Evolutionary conservation across 2,329 filamentous ascomycete genomes (phyloP), one percentile per base, ranked within the genome.

Genomic region (Colletotrichum lentis): DNA sequence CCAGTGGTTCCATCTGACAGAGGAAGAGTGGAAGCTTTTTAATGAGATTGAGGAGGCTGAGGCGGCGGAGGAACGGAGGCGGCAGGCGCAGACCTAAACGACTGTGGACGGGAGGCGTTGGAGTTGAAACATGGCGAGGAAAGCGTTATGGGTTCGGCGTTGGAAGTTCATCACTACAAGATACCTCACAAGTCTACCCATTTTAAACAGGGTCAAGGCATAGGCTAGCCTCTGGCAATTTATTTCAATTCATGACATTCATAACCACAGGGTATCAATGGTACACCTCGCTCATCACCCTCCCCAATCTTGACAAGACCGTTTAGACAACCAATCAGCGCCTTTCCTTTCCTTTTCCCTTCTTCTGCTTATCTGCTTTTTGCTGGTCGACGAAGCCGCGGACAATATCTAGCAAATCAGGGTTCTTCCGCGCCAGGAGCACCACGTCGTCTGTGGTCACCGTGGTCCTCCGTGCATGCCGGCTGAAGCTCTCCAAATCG

Each of bases 401-500:
- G 75, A 99, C 85, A 41, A 98, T 88, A 18, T 85, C 85, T 72
- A 94, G 89, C 22, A 99, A 80, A 20, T 94, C 93, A 64, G 94
- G 91, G 73, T 98, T 99, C 67, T 95, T 89, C 69, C 96, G 85
- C 31, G 93, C 90, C 37, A 99, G 86, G 8, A 99, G 86, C 74
- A 98, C 82, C 14, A 98, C 94, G 76, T 99, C 96, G 59, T 94
- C 91, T 0, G 91, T 91, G 44, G 90, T 93, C 72, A 99, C 86
- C 0, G 90, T 94, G 2, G 87, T 88, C 31, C 95, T 87, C 1
- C 92, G 91, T 12, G 92, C 95, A 79, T 99, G 96, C 60, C 88
- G 89, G 74, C 82, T 83, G 72, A 86, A 85, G 72, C 77, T 84
- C 74, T 88, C 86, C 22, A 89, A 78, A 70, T 88, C 86, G 18